phyloP scores from a whole-genome alignment of 2,329 filamentous ascomycete species.

The Trichothecium sympodiale region DNA sequence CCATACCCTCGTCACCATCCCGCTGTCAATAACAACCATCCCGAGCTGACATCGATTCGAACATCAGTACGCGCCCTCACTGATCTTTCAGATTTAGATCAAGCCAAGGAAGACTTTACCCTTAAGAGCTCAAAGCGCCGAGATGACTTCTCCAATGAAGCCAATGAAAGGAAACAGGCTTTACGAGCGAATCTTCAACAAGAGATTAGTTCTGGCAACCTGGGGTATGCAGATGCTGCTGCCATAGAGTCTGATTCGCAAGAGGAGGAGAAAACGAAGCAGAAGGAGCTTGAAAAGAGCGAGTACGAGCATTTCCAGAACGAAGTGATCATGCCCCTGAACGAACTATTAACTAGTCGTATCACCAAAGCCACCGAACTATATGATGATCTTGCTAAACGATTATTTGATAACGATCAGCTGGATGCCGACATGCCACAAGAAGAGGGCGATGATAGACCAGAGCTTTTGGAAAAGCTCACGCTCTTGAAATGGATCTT shows the following conservation, averaged over 20 bases:
- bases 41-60: conserved; percentile 70
- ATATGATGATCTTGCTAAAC: conserved; percentile 64
- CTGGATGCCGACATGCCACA: conserved; percentile 73
- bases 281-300: conserved; percentile 63
- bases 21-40: conserved; percentile 91
- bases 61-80: conserved; percentile 62
- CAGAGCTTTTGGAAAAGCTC: conserved; percentile 86
- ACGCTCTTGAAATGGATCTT: conserved; percentile 96
- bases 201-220: conserved; percentile 65
- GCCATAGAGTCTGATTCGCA: conserved; percentile 68
- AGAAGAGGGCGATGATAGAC: conserved; percentile 90
- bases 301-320: conserved; percentile 81
- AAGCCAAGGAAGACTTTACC: conserved; percentile 52
- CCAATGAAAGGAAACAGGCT: conserved; percentile 44
- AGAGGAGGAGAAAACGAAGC: conserved; percentile 55
- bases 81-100: conserved; percentile 61
- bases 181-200: conserved; percentile 67
- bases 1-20: conserved; percentile 92
- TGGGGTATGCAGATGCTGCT: conserved; percentile 74
- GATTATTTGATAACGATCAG: conserved; percentile 54
- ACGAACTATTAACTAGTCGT: conserved; percentile 66
- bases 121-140: conserved; percentile 45
- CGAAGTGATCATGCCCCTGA: conserved; percentile 71
- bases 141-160: conserved; percentile 40
- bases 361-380: conserved; percentile 63